Base-by-base conservation (phyloP, 129 eudicot genomes). In the Pseudognaphalium luteoalbum region DNA sequence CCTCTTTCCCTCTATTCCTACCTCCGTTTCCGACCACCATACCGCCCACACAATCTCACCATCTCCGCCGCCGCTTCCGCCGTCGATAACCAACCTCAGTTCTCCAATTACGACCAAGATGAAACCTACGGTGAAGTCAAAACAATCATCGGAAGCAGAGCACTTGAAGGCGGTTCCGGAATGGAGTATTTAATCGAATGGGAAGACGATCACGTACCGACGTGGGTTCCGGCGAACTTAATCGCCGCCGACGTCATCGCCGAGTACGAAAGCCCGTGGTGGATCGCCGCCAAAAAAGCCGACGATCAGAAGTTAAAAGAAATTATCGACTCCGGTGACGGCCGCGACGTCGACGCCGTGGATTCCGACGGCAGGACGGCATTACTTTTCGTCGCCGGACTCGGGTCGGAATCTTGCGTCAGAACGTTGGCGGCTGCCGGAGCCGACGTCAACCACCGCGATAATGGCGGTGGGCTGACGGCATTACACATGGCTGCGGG, bases 401-500 rank as follows among this genome's bases (percentile, higher is more conserved):
- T 94, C 21, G 99, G 99, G 7, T 91, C 99, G 7, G 97, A 84
- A 50, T 22, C 83, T n/a, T 89, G 96, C 58, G 97, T 94, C 5
- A 76, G 42, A 15, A 16, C 76, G 0, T 62, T 94, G 10, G 87
- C 83, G n/a, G 88, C 81, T 20, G 91, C 96, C 1, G 97, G 99
- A 3, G 96, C 96, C 0, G 83, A 94, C 25, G 87, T 94, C 57
- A 75, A 94, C 72, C 84, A 80, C 76, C 70, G 85, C 11, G 99
- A 94, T 75, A 84, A 75, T 1, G 77, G 67, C 42, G 98, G 91
- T 9, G 98, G 98, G 4, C 42, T 94, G 60, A 85, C 99, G 44
- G 96, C 97, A 4, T 82, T 91, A 9, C 97, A 94, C 70, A 91
- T 94, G 93, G 99, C 99, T 1, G 96, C 99, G 4, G 99, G 99